A percentile compares a stretch with the other conserved stretches of the same genome.
phyloP scores from a whole-genome alignment of 2,329 filamentous ascomycete species.

The Akanthomyces lecanii region DNA sequence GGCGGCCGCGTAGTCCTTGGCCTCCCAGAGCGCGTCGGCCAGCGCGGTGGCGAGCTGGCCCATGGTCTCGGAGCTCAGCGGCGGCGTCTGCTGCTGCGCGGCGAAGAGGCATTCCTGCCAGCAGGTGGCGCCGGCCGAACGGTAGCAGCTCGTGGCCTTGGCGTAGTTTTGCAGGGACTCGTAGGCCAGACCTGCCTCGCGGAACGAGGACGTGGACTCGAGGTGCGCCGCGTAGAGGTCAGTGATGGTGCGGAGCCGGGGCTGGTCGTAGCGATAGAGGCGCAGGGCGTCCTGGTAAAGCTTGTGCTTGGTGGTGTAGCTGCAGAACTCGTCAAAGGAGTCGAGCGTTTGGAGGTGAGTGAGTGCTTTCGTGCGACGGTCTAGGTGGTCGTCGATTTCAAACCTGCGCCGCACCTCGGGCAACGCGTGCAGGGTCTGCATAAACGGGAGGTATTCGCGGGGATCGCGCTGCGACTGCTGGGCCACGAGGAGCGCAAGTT shows the following conservation, averaged over 20 bases:
- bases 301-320: conserved; percentile 72
- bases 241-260: conserved; percentile 64
- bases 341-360: conserved; percentile 68
- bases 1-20: conserved; percentile 77
- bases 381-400: conserved; percentile 83
- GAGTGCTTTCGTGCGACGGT: conserved; percentile 72
- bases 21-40: conserved; percentile 74
- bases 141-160: conserved; percentile 77
- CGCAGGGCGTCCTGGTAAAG: conserved; percentile 75
- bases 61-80: conserved; percentile 58
- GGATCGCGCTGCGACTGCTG: conserved; percentile 96
- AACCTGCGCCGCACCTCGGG: conserved; percentile 68
- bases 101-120: conserved; percentile 90
- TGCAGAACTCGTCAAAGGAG: conserved; percentile 71
- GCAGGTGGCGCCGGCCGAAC: conserved; percentile 66
- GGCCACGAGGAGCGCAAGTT: conserved; percentile 83
- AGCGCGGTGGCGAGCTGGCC: conserved; percentile 66
- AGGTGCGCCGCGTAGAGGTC: conserved; percentile 76
- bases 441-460: conserved; percentile 89
- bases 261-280: conserved; percentile 76
- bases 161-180: conserved; percentile 75
- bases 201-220: conserved; percentile 68
- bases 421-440: conserved; percentile 79
- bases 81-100: conserved; percentile 62
- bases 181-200: conserved; percentile 85